These are phyloP conservation scores for Inga laurina DNA, from an alignment of 306 rosid species.

Conservation along the genomic window DNA sequence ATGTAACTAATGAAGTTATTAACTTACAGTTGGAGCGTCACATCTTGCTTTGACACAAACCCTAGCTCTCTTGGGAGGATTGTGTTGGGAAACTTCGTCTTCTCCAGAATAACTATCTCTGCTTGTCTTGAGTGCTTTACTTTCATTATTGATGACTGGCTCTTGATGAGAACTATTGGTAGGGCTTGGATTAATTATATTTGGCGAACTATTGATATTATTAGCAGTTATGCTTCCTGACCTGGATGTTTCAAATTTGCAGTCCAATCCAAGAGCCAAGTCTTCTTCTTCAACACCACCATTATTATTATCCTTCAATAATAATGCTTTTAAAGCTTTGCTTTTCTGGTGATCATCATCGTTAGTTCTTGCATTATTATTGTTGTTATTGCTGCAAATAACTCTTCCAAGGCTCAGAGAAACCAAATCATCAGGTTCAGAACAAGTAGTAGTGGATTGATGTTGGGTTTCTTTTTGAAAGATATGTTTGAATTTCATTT, in stretches of 20 bases:
- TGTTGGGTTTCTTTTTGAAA: constrained; percentile 39
- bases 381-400: constrained; percentile 2
- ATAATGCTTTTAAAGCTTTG: constrained; percentile 21
- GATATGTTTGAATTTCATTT: constrained; percentile 49
- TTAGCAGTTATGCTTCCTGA: constrained; percentile 37
- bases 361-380: constrained; percentile 17
- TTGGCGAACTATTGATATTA: not conserved
- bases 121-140: constrained; percentile 38
- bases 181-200: constrained; percentile 30
- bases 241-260: constrained; percentile 48
- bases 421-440: constrained; percentile 55
- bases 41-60: constrained; percentile 77
- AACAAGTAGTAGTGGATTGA: constrained; percentile 7
- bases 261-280: constrained; percentile 59
- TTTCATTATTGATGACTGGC: constrained; percentile 3
- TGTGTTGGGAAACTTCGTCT: constrained; percentile 61
- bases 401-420: constrained; percentile 71
- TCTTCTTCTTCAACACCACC: constrained; percentile 32
- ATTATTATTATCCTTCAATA: constrained; percentile 7
- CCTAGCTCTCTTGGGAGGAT: constrained; percentile 65
- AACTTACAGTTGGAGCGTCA: constrained; percentile 71
- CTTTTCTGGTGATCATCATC: constrained; percentile 25
- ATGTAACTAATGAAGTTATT: not conserved
- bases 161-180: constrained; percentile 40
- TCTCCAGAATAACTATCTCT: constrained; percentile 41